Percentiles rank a stretch among this genome's conserved stretches.
These are phyloP conservation scores for Pholiota conissans DNA, from an alignment of 768 basidiomycete genomes.

Conservation along the genomic window DNA sequence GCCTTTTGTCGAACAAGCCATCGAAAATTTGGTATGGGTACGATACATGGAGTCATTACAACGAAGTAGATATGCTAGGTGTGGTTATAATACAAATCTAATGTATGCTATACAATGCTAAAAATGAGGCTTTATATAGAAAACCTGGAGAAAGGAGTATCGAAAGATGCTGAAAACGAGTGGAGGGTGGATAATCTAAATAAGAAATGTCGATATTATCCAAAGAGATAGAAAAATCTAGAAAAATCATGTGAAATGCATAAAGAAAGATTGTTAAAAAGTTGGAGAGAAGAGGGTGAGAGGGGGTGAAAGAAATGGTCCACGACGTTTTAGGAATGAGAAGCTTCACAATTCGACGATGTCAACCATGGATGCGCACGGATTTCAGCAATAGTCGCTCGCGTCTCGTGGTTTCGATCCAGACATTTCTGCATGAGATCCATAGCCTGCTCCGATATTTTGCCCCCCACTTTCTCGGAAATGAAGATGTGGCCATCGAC, in stretches of 20 bases:
- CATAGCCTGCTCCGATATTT: conserved; percentile 49
- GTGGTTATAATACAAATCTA: conserved; percentile 7
- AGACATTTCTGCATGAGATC: conserved; percentile 76
- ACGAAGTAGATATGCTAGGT: conserved; percentile 5
- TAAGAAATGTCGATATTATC: not conserved
- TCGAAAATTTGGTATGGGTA: not conserved
- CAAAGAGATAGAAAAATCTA: not conserved
- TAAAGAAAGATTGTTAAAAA: not conserved
- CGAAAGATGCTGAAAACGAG: not conserved
- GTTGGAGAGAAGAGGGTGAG: not conserved
- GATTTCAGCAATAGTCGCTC: conserved; percentile 83
- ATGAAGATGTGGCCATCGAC: conserved; percentile 63
- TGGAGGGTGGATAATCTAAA: conserved; percentile 1
- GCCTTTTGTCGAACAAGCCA: not conserved
- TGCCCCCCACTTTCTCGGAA: conserved; percentile 35
- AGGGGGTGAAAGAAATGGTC: not conserved
- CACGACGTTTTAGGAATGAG: too few species aligned
- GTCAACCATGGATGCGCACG: conserved; percentile 81
- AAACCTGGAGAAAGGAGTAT: not conserved
- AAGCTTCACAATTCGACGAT: too few species aligned
- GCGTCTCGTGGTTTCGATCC: conserved; percentile 76
- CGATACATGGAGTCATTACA: not conserved
- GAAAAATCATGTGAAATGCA: conserved; percentile 6
- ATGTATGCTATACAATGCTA: conserved; percentile 7
- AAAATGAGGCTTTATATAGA: conserved; percentile 3